Evolutionary conservation across 2,329 filamentous ascomycete species (phyloP), one percentile per base, ranked within the genome.

Genomic region (Teratosphaeria pseudoeucalypti): DNA sequence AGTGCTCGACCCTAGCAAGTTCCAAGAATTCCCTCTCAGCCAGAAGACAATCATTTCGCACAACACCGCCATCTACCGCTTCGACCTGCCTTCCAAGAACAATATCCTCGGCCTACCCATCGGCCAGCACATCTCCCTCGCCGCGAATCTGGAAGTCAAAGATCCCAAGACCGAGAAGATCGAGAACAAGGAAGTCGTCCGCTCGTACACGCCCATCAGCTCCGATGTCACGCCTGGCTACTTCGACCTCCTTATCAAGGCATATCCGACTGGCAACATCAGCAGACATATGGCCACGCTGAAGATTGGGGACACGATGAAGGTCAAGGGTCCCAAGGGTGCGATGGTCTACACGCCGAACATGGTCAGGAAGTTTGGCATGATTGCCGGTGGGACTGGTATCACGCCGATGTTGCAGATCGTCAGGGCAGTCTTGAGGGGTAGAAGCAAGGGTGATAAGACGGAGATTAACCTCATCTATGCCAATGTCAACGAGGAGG

Each of bases 31-130:
- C 73, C 87, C 90, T 74, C 86, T 99, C 68, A 87, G 88, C 76
- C 90, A 97, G 77, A 97, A 96, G 84, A 97, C 87, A 14, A 83
- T 95, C 66, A 87, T 97, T 71, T 96, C 92, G 34, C 94, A 97
- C 84, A 99, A 99, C 81, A 92, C 95, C 62, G 92, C 92, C 76
- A 96, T 99, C 88, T 99, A 97, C 82, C 91, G 94, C 71, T 96
- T 97, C 79, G 82, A 83, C 65, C 89, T 99, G 49, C 92, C 92
- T 60, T 81, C 81, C 57, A 78, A 86, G 49, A 87, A 80, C 68
- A 84, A 89, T 67, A 90, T 96, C 74, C 89, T 97, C 70, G 94
- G 94, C 71, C 88, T 97, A 52, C 92, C 94, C 66, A 97, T 97
- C 79, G 94, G 94, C 72, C 94, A 99, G 80, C 94, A 99, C 81